These are phyloP conservation scores for Trypethelium eluteriae DNA, from an alignment of 495 filamentous ascomycete genomes.

Conservation along the genomic window DNA sequence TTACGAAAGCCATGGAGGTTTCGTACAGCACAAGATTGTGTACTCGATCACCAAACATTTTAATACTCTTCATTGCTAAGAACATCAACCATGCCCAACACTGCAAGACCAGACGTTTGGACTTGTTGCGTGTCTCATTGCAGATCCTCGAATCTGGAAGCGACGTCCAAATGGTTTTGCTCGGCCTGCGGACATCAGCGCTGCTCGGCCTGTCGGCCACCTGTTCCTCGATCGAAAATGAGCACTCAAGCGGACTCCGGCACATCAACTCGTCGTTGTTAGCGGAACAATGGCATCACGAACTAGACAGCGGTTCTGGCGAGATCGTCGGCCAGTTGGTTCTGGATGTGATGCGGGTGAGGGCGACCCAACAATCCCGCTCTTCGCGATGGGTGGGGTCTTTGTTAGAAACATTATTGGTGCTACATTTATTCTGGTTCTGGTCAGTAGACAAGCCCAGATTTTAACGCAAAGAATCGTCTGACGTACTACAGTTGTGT, in stretches of 20 bases:
- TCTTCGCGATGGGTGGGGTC: background rate
- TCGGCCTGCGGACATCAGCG: background rate
- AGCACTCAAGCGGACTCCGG: background rate
- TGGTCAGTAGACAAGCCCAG: background rate
- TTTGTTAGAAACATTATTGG: background rate
- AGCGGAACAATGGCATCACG: background rate
- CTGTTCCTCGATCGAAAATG: no score
- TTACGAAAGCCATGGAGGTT: background rate
- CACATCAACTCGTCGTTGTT: background rate
- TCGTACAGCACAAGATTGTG: background rate
- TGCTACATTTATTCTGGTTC: background rate
- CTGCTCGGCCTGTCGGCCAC: background rate
- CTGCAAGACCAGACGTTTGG: background rate
- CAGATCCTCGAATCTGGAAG: background rate
- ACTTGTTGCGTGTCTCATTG: background rate
- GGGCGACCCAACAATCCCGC: background rate
- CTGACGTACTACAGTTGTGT: background rate
- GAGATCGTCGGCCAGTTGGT: background rate
- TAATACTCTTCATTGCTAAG: background rate
- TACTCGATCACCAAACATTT: background rate
- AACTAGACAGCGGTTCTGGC: background rate
- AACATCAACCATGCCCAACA: background rate
- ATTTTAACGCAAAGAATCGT: background rate
- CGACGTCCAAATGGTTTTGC: background rate
- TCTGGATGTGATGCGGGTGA: background rate